A percentile compares a stretch with the other conserved stretches of the same genome.
These are phyloP conservation scores for Mallotus repandus DNA, from an alignment of 441 rosid genomes.

Conservation along the genomic window DNA sequence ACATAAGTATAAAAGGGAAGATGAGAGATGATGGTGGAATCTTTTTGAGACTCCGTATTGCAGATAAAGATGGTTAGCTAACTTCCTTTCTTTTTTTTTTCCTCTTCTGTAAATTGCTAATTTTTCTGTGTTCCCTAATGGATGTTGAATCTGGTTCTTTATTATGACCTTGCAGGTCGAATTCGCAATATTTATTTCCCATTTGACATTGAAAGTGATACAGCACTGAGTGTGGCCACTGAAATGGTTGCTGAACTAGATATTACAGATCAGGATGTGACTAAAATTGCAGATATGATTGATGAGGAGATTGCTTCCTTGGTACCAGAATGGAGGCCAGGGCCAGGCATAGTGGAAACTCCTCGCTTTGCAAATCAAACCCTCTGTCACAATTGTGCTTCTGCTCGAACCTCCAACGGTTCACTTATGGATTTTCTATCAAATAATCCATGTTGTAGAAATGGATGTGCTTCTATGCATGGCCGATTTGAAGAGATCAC, in stretches of 20 bases:
- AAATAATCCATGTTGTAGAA: constrained; percentile 48
- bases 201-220: constrained; percentile 67
- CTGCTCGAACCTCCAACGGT: constrained; percentile 64
- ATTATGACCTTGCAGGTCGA: constrained; percentile 44
- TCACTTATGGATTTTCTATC: constrained; percentile 53
- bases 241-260: constrained; percentile 96
- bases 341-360: constrained; percentile 66
- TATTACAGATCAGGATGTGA: constrained; percentile 69
- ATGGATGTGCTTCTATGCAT: constrained; percentile 74
- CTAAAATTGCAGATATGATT: constrained; percentile 78
- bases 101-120: not conserved
- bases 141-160: constrained; percentile 10
- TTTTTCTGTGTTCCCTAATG: not conserved
- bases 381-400: constrained; percentile 60
- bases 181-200: constrained; percentile 85
- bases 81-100: not conserved
- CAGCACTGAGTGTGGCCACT: constrained; percentile 87
- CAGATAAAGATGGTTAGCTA: constrained; percentile 75
- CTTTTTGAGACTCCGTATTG: constrained; percentile 66
- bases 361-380: constrained; percentile 43
- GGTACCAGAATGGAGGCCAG: constrained; percentile 75
- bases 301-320: constrained; percentile 79
- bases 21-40: constrained; percentile 56
- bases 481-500: constrained; percentile 85
- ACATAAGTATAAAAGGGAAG: constrained; percentile 77